Evolutionary conservation across 257 asterid species (phyloP), one percentile per base, ranked within the genome.

Genomic region (Leptodermis oblonga): DNA sequence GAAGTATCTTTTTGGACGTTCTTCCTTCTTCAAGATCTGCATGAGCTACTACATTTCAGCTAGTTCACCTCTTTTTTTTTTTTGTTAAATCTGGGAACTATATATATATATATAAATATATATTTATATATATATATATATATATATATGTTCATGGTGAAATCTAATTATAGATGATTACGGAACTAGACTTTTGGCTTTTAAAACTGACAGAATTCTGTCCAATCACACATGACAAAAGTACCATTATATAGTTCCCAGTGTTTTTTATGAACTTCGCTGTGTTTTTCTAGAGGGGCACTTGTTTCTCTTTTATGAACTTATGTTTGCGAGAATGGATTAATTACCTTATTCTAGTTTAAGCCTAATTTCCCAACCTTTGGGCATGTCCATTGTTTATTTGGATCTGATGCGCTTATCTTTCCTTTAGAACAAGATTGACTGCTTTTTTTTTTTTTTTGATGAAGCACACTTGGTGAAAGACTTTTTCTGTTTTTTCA

Each of bases 61-160:
- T n/a, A n/a, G n/a, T n/a, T 51, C 56, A 51, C 8, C 22, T 5
- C 56, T 51, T 51, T 20, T 4, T 20, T 23, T n/a, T 26, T 51
- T 51, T 51, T 51, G 26, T 13, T 51, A 4, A n/a, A n/a, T 18
- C 7, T 23, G 56, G 56, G 56, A 48, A 26, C 59, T 22, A 52
- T 22, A n/a, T n/a, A n/a, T n/a, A n/a, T n/a, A n/a, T n/a, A n/a
- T n/a, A n/a, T n/a, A n/a, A n/a, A n/a, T n/a, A n/a, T n/a, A n/a
- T n/a, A n/a, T n/a, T n/a, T n/a, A n/a, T n/a, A n/a, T n/a, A n/a
- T n/a, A n/a, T n/a, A n/a, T n/a, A n/a, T n/a, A n/a, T n/a, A n/a
- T n/a, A n/a, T n/a, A n/a, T n/a, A n/a, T n/a, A n/a, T n/a, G n/a
- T 52, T 52, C 55, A 49, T 49, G 23, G 55, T 49, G 55, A 49